phyloP scores from a whole-genome alignment of 164 flowering plant species.

The Piper betle region DNA sequence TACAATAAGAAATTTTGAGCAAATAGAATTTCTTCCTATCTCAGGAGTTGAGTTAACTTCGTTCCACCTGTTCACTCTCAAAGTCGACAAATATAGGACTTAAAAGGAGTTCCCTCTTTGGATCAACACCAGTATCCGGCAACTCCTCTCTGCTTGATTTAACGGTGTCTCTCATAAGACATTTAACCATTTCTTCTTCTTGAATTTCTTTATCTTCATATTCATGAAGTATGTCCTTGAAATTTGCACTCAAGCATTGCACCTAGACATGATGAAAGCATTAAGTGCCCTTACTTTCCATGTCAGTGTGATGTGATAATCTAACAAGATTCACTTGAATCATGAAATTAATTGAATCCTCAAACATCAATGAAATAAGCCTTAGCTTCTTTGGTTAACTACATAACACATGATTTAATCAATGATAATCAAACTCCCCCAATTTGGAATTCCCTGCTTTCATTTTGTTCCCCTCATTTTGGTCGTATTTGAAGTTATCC shows the following conservation, averaged over 20 bases:
- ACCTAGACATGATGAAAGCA: constrained; percentile 9
- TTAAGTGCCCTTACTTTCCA: background rate
- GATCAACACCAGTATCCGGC: constrained; percentile 26
- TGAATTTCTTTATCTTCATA: constrained; percentile 21
- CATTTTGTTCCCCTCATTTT: too few relatives aligned
- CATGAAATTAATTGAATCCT: too few relatives aligned
- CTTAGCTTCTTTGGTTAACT: too few relatives aligned
- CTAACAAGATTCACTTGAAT: too few relatives aligned
- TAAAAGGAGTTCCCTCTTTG: constrained; percentile 31
- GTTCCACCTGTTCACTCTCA: constrained; percentile 43
- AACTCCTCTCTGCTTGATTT: constrained; percentile 32
- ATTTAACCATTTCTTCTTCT: constrained; percentile 24
- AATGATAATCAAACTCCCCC: too few relatives aligned
- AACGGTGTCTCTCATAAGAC: constrained; percentile 33
- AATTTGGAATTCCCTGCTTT: too few relatives aligned
- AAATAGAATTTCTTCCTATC: background rate
- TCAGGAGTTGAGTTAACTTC: background rate
- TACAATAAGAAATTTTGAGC: background rate
- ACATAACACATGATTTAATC: too few relatives aligned
- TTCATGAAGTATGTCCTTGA: constrained; percentile 22
- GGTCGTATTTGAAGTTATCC: too few relatives aligned
- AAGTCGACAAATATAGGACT: constrained; percentile 43
- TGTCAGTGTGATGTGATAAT: too few relatives aligned
- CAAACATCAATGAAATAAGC: too few relatives aligned
- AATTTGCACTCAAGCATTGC: constrained; percentile 22